Evolutionary conservation across 257 asterid genomes (phyloP).

Genomic region (Agastache rugosa): DNA sequence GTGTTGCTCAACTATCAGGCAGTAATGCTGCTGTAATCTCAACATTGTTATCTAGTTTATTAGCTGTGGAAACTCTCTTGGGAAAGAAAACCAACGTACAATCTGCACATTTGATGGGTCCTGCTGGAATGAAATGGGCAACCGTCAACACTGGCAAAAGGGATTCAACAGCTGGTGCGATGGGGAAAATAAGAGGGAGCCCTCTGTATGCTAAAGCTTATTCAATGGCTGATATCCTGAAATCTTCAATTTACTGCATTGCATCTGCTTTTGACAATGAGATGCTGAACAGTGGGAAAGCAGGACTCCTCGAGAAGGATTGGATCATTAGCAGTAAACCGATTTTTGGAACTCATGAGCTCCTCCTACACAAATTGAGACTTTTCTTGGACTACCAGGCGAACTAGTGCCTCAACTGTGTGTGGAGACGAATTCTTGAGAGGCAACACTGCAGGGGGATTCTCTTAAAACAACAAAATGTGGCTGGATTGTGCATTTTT

Average conservation of each 20-base stretch:
- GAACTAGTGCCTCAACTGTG: slow-evolving; percentile 38
- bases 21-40: slow-evolving; percentile 82
- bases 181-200: slow-evolving; percentile 70
- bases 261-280: slow-evolving; percentile 77
- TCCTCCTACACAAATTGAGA: slow-evolving; percentile 76
- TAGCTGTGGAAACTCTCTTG: slow-evolving; percentile 83
- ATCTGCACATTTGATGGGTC: slow-evolving; percentile 65
- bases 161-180: slow-evolving; percentile 63
- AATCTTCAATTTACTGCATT: slow-evolving; percentile 72
- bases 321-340: slow-evolving; percentile 79
- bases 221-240: slow-evolving; percentile 79
- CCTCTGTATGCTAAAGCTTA: slow-evolving; percentile 77
- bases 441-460: slow-evolving; percentile 17
- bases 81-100: slow-evolving; percentile 84
- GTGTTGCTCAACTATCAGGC: slow-evolving; percentile 92
- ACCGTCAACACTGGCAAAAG: slow-evolving; percentile 69
- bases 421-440: slow-evolving; percentile 9
- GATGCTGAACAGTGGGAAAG: slow-evolving; percentile 71
- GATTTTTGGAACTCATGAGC: slow-evolving; percentile 75
- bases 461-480: slow-evolving; percentile 11
- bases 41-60: slow-evolving; percentile 66
- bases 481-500: not conserved
- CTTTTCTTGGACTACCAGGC: slow-evolving; percentile 83
- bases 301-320: slow-evolving; percentile 78
- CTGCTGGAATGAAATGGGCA: slow-evolving; percentile 93